A percentile compares a stretch with the other conserved stretches of the same genome.
Evolutionary conservation across 176 grass and related monocot genomes (phyloP).

Genomic region (Puya raimondii): DNA sequence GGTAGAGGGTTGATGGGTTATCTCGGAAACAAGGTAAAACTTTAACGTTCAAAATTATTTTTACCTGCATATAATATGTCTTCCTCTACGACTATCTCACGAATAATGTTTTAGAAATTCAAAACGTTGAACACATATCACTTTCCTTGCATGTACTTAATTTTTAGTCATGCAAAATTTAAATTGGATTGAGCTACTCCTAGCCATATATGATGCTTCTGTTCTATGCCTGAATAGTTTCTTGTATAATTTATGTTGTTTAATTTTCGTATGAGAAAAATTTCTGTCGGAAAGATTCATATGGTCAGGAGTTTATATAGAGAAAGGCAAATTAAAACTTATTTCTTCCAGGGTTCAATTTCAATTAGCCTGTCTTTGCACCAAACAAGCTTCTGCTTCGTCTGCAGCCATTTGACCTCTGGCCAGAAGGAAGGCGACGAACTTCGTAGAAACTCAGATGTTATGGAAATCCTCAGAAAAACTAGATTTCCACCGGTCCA

Average conservation of each 20-base stretch:
- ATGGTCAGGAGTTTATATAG: not conserved
- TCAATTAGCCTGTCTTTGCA: conserved; percentile 99
- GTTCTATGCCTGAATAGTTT: not conserved
- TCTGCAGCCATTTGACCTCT: conserved; percentile 98
- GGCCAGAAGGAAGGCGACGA: conserved; percentile 98
- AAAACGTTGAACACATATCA: not conserved
- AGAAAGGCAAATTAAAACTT: not conserved
- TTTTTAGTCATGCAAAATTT: not conserved
- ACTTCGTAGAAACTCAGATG: conserved; percentile 72
- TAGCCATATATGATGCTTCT: not conserved
- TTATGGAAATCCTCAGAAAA: conserved; percentile 90
- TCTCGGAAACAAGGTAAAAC: conserved; percentile 86
- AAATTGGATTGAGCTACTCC: not conserved
- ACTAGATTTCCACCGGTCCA: conserved; percentile 82
- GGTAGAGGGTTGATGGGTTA: conserved; percentile 97
- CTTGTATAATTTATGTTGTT: not conserved
- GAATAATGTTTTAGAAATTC: not conserved
- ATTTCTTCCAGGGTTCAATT: conserved; percentile 78
- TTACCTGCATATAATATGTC: not conserved
- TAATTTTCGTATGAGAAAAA: not conserved
- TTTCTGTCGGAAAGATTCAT: not conserved
- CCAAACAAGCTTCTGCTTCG: conserved; percentile 99
- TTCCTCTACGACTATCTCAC: not conserved
- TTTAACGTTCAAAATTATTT: conserved; percentile 9
- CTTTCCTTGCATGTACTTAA: not conserved